Evolutionary conservation across 768 basidiomycete genomes (phyloP).

Genomic region (Leccinum disarticulatum): DNA sequence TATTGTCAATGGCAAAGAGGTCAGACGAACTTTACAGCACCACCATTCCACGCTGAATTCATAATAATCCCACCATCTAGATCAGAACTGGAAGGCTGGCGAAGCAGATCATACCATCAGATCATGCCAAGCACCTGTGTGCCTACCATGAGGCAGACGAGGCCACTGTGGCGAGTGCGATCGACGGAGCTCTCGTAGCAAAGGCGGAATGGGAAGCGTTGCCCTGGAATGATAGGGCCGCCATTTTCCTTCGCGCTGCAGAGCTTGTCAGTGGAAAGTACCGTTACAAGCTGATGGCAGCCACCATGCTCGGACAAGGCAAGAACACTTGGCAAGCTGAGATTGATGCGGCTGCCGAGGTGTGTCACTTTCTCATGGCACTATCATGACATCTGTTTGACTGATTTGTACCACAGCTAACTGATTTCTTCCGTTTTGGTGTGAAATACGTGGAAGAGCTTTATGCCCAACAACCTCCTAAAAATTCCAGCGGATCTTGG

Average conservation of each 20-base stretch:
- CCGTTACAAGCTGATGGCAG: constrained; percentile 90
- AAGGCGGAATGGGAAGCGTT: constrained; percentile 89
- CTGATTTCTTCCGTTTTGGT: constrained; percentile 95
- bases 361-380: constrained; percentile 32
- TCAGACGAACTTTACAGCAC: constrained; percentile 35
- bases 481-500: constrained; percentile 87
- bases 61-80: constrained; percentile 36
- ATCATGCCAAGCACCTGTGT: constrained; percentile 80
- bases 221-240: constrained; percentile 96
- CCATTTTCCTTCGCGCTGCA: constrained; percentile 97
- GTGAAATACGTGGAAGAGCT: constrained; percentile 97
- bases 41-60: constrained; percentile 4
- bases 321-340: constrained; percentile 99
- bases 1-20: constrained; percentile 86
- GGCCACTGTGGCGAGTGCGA: constrained; percentile 71
- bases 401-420: constrained; percentile 46
- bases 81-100: constrained; percentile 78
- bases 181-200: constrained; percentile 83
- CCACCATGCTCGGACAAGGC: constrained; percentile 97
- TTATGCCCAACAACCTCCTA: constrained; percentile 85
- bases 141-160: constrained; percentile 87
- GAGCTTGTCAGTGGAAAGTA: constrained; percentile 96
- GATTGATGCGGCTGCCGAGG: constrained; percentile 98
- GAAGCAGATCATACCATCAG: constrained; percentile 82
- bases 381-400: not conserved